Evolutionary conservation across 345 rosid genomes (phyloP).

Genomic region (Camelina neglecta): DNA sequence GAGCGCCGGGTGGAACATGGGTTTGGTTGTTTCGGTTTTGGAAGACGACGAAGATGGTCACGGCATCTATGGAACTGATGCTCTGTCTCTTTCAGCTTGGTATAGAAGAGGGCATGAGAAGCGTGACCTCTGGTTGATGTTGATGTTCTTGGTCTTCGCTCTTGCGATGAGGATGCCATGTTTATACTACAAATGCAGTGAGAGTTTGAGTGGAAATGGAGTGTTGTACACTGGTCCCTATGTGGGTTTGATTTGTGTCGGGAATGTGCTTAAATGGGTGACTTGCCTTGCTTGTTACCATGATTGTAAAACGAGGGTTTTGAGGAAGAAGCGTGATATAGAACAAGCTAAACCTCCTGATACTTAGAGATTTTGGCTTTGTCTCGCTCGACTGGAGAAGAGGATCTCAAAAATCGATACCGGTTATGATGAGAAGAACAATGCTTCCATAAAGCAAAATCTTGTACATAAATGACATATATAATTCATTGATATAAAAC

Average conservation of each 20-base stretch:
- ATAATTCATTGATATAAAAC: no score
- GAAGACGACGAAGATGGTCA: constrained; percentile 35
- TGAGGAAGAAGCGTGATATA: constrained; percentile 34
- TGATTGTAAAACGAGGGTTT: constrained; percentile 18
- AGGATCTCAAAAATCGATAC: no score
- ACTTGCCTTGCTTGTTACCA: constrained; percentile 32
- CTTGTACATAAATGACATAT: no score
- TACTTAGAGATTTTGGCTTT: background rate
- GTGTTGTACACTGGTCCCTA: constrained; percentile 9
- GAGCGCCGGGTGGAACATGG: constrained; percentile 54
- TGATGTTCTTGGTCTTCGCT: constrained; percentile 35
- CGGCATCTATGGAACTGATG: constrained; percentile 36
- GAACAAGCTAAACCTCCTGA: constrained; percentile 6
- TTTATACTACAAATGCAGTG: constrained; percentile 27
- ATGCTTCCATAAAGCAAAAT: no score
- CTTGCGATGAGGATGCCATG: constrained; percentile 39
- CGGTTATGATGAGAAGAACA: no score
- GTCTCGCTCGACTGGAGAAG: no score
- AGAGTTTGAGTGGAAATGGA: constrained; percentile 7
- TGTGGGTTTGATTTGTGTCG: constrained; percentile 32
- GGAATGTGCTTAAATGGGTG: constrained; percentile 50
- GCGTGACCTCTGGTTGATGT: constrained; percentile 42
- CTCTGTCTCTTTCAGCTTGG: constrained; percentile 40
- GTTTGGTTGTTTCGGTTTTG: constrained; percentile 48
- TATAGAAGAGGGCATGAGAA: constrained; percentile 36